Percentiles rank a stretch among this genome's conserved stretches.
These are phyloP conservation scores for Yamadazyma scolyti DNA, from an alignment of 805 yeast species.

Conservation along the genomic window DNA sequence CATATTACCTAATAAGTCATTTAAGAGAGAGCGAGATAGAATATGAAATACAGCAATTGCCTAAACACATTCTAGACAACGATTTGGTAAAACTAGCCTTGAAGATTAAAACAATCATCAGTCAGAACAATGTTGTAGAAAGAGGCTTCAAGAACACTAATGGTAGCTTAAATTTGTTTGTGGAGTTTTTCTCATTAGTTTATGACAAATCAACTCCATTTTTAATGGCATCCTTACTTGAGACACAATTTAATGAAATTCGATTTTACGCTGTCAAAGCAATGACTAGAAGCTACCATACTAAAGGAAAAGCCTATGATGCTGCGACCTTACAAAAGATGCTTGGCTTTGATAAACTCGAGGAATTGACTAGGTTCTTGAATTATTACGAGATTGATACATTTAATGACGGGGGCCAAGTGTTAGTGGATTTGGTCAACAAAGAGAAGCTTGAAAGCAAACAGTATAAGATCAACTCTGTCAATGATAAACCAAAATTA, in stretches of 20 bases:
- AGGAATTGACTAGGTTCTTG: constrained; percentile 55
- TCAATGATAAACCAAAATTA: constrained; percentile 35
- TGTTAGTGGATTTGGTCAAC: constrained; percentile 36
- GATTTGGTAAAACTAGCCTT: constrained; percentile 66
- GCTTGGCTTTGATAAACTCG: constrained; percentile 65
- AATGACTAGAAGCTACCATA: constrained; percentile 63
- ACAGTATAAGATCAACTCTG: constrained; percentile 36
- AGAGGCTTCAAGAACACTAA: constrained; percentile 47
- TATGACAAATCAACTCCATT: constrained; percentile 53
- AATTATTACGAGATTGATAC: constrained; percentile 57
- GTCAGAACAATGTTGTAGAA: constrained; percentile 58
- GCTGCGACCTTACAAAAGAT: constrained; percentile 42
- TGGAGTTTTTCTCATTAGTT: constrained; percentile 57
- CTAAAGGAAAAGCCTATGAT: constrained; percentile 64
- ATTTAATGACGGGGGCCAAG: constrained; percentile 23
- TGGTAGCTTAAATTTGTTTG: constrained; percentile 59
- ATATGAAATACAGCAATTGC: constrained; percentile 66
- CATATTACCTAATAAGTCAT: constrained; percentile 78
- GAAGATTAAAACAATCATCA: constrained; percentile 59
- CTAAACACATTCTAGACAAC: constrained; percentile 51
- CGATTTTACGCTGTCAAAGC: constrained; percentile 70
- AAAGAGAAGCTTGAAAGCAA: constrained; percentile 38
- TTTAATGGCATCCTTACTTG: constrained; percentile 68
- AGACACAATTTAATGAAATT: constrained; percentile 75
- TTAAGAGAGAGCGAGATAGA: constrained; percentile 83